Base-by-base conservation (phyloP, 805 yeast genomes). In the Blastobotrys peoriensis region DNA sequence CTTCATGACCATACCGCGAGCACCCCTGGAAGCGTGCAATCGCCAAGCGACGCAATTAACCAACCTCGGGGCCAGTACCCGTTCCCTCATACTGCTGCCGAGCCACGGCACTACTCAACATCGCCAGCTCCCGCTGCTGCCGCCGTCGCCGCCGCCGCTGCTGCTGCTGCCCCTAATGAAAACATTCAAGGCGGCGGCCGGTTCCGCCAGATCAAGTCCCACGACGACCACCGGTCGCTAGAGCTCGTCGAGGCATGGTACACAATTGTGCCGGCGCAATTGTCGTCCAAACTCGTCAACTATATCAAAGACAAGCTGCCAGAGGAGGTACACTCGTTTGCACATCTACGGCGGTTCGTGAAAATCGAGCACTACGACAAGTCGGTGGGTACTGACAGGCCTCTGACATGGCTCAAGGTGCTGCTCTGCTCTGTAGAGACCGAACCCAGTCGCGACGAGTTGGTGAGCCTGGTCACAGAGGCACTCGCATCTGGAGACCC, bases 381-480 rank as follows among this genome's bases (percentile, higher is more conserved):
- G 4, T 43, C 15, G 15, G 16, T 19, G 36, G 44, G 18, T 13
- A 15, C 40, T 27, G 49, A 27, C 18, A 38, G 19, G 25, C 33
- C 44, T 28, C 19, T 33, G 16, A 34, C 39, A 40, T 36, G 27
- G 5, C 60, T 78, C 3, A 49, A 62, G 19, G 69, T 75, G n/a
- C 62, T 76, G 1, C 39, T 79, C 15, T 78, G 84, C 54, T 69
- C 80, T 13, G 55, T 58, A 4, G 61, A 59, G 2, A 60, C 65
- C 17, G 56, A 67, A 18, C 45, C 56, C 3, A 47, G 52, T 1
- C 50, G 57, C 20, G 58, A 52, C 9, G 16, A 64, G 4, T 55
- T 50, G 19, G 33, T 16, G 27, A 17, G 17, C 13, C 21, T 49
- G 2, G 20, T 51, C 8, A 13, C 37, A 4, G 46, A 20, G 10